Percentiles rank a stretch among this genome's conserved stretches.
phyloP scores from a whole-genome alignment of 1,139 yeast species.

The Hanseniaspora uvarum region DNA sequence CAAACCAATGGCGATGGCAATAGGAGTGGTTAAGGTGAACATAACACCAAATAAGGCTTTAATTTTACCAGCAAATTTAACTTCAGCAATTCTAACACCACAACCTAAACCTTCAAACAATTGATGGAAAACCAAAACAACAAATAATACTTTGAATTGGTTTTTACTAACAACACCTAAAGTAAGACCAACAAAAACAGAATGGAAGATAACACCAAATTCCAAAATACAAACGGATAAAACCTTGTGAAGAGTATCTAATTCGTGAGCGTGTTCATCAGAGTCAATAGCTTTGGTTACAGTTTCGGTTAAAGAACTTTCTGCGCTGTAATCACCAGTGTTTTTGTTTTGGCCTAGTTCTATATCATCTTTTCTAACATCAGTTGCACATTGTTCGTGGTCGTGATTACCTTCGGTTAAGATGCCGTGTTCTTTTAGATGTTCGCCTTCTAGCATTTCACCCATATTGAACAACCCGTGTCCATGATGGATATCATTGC shows the following conservation, averaged over 20 bases:
- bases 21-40: slow-evolving; percentile 61
- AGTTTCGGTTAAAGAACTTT: background rate
- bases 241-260: slow-evolving; percentile 31
- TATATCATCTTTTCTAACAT: background rate
- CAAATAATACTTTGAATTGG: slow-evolving; percentile 65
- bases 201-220: slow-evolving; percentile 73
- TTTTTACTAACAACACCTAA: slow-evolving; percentile 58
- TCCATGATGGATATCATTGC: slow-evolving; percentile 12
- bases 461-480: slow-evolving; percentile 19
- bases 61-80: slow-evolving; percentile 44
- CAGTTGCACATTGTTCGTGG: slow-evolving; percentile 3
- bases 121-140: slow-evolving; percentile 82
- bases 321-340: background rate
- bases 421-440: slow-evolving; percentile 21
- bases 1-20: slow-evolving; percentile 75
- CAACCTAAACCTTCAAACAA: slow-evolving; percentile 87
- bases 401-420: slow-evolving; percentile 21
- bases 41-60: slow-evolving; percentile 10
- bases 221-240: slow-evolving; percentile 56
- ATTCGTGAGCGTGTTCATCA: slow-evolving; percentile 22
- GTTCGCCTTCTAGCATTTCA: slow-evolving; percentile 13
- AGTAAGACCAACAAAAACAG: slow-evolving; percentile 67
- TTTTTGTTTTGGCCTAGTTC: slow-evolving; percentile 5
- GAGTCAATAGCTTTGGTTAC: background rate
- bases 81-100: slow-evolving; percentile 72